phyloP scores from a whole-genome alignment of 2,329 filamentous ascomycete species.

The Ascocoryne sarcoides region DNA sequence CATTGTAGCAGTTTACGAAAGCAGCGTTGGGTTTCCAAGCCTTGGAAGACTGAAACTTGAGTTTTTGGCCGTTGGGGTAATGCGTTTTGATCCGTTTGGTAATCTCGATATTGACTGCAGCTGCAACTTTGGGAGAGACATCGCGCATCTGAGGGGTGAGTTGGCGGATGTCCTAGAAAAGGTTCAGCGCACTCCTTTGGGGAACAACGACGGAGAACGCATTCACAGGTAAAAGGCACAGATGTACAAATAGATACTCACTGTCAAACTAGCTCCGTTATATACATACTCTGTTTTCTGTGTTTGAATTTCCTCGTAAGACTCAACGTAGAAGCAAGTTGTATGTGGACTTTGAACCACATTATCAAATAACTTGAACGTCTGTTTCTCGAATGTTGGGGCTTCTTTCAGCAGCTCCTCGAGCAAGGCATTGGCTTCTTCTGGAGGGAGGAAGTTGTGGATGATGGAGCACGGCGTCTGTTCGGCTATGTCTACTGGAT shows the following conservation, averaged over 20 bases:
- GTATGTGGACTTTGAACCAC: conserved; percentile 82
- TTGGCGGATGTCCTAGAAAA: conserved; percentile 57
- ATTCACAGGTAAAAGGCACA: neutral
- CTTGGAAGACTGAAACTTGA: conserved; percentile 65
- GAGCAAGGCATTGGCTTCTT: conserved; percentile 66
- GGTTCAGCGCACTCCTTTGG: no score
- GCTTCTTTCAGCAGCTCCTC: conserved; percentile 68
- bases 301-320: conserved; percentile 54
- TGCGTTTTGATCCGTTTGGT: conserved; percentile 55
- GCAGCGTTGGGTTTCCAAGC: conserved; percentile 81
- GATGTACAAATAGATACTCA: conserved; percentile 27
- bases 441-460: conserved; percentile 73
- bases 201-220: no score
- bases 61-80: conserved; percentile 63
- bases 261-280: conserved; percentile 65
- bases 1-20: conserved; percentile 90
- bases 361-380: conserved; percentile 82
- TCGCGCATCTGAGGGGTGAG: conserved; percentile 66
- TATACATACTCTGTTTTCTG: conserved; percentile 80
- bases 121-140: conserved; percentile 61
- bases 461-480: conserved; percentile 88
- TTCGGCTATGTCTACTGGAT: conserved; percentile 68
- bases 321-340: conserved; percentile 73
- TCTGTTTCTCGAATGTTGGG: conserved; percentile 57
- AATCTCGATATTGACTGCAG: conserved; percentile 72